Evolutionary conservation across 2,329 filamentous ascomycete genomes (phyloP).

Genomic region (Aspergillus sp.): DNA sequence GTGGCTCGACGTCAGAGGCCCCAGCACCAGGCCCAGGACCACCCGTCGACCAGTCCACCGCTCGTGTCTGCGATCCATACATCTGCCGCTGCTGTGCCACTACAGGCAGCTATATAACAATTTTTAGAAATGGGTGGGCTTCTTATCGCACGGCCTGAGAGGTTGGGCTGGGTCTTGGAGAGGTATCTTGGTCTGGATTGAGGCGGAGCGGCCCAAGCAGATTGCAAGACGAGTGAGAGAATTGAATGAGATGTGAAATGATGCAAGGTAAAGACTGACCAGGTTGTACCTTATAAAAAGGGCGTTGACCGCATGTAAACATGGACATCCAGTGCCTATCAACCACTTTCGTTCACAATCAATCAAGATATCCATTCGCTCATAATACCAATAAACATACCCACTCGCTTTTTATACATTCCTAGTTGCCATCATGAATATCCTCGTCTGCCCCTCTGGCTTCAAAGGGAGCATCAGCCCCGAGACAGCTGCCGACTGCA

Average conservation of each 20-base stretch:
- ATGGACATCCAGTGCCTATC: too few species aligned
- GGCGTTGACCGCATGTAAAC: too few species aligned
- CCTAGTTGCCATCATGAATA: constrained; percentile 18
- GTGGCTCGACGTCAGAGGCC: neutral
- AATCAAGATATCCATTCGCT: too few species aligned
- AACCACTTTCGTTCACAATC: neutral
- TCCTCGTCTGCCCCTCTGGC: constrained; percentile 54
- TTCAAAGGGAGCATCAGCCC: constrained; percentile 57
- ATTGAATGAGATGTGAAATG: too few species aligned
- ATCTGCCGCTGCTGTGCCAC: neutral
- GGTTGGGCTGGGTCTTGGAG: neutral
- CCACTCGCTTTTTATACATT: neutral
- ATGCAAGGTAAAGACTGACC: too few species aligned
- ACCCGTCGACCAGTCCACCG: neutral
- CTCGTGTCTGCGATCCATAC: neutral
- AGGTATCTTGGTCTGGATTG: neutral
- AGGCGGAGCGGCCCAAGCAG: neutral
- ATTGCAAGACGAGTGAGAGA: neutral
- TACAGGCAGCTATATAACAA: constrained; percentile 6
- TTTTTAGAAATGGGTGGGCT: neutral
- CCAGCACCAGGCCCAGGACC: neutral
- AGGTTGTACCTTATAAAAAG: too few species aligned
- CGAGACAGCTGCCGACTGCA: constrained; percentile 51
- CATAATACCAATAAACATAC: neutral
- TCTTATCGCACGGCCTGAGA: neutral